Conservation (phyloP, 257 asterid genomes). For the Phtheirospermum japonicum region DNA sequence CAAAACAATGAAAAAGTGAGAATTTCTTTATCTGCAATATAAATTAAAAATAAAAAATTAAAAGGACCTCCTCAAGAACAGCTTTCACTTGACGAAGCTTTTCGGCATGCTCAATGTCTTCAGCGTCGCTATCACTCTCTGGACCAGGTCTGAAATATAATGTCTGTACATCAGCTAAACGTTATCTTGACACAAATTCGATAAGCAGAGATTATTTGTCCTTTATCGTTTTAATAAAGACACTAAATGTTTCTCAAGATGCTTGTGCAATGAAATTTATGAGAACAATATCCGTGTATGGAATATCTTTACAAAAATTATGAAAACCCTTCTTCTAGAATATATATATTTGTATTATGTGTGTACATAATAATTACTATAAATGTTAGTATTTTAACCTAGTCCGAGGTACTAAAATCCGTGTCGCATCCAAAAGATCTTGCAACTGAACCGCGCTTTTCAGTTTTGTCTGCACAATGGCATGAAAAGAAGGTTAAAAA, state of each 20-base stretch:
- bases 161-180: constrained; percentile 19
- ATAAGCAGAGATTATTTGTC: background rate
- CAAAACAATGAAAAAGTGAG: constrained; percentile 18
- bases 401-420: constrained; percentile 82
- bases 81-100: constrained; percentile 99
- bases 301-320: too few species aligned
- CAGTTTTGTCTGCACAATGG: constrained; percentile 73
- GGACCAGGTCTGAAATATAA: constrained; percentile 66
- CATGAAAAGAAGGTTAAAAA: constrained; percentile 25
- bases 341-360: too few species aligned
- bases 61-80: constrained; percentile 95
- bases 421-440: constrained; percentile 97
- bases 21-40: background rate
- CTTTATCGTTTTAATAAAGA: background rate
- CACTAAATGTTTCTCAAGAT: background rate
- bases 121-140: constrained; percentile 98
- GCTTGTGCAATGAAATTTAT: background rate
- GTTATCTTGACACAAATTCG: constrained; percentile 4
- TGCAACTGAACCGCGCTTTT: constrained; percentile 94
- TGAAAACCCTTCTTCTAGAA: too few species aligned
- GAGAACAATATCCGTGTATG: background rate
- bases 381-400: constrained; percentile 38
- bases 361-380: too few species aligned
- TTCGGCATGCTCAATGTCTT: constrained; percentile 93
- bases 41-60: constrained; percentile 9